phyloP scores from a whole-genome alignment of 2,329 filamentous ascomycete species.

The Ilyonectria robusta region DNA sequence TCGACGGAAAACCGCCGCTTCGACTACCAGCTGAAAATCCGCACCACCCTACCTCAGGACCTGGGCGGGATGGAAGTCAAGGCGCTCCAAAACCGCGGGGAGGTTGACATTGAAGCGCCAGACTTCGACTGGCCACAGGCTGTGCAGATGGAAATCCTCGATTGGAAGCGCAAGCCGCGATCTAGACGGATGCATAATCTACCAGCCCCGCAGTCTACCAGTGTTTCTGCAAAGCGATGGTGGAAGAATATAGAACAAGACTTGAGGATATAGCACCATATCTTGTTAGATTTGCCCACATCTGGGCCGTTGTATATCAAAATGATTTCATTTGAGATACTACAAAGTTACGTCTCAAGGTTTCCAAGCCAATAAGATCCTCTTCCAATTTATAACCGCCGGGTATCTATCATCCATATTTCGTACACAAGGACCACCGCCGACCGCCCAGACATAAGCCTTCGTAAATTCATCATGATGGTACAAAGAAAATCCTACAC shows the following conservation, averaged over 20 bases:
- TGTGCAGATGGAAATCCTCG: conserved; percentile 39
- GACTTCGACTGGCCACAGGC: conserved; percentile 46
- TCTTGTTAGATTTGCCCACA: conserved; percentile 3
- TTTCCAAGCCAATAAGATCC: neutral
- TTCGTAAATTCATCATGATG: conserved; percentile 28
- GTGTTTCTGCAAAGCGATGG: conserved; percentile 39
- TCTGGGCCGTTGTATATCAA: neutral
- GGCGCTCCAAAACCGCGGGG: conserved; percentile 31
- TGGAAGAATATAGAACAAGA: conserved; percentile 50
- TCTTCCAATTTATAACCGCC: conserved; percentile 12
- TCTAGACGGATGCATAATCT: too few species aligned
- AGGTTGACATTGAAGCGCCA: conserved; percentile 31
- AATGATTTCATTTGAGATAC: neutral
- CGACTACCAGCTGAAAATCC: conserved; percentile 37
- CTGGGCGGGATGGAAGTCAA: conserved; percentile 30
- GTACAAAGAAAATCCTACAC: conserved; percentile 29
- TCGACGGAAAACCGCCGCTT: conserved; percentile 40
- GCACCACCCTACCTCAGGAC: conserved; percentile 49
- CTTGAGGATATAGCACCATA: conserved; percentile 45
- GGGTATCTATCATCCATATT: conserved; percentile 26
- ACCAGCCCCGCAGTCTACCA: too few species aligned
- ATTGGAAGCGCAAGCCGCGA: conserved; percentile 45
- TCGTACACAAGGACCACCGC: conserved; percentile 15
- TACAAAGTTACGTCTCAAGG: neutral
- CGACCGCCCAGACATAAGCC: conserved; percentile 22